Evolutionary conservation across 2,329 filamentous ascomycete genomes (phyloP).

Genomic region (Aurifilum marmelostoma): DNA sequence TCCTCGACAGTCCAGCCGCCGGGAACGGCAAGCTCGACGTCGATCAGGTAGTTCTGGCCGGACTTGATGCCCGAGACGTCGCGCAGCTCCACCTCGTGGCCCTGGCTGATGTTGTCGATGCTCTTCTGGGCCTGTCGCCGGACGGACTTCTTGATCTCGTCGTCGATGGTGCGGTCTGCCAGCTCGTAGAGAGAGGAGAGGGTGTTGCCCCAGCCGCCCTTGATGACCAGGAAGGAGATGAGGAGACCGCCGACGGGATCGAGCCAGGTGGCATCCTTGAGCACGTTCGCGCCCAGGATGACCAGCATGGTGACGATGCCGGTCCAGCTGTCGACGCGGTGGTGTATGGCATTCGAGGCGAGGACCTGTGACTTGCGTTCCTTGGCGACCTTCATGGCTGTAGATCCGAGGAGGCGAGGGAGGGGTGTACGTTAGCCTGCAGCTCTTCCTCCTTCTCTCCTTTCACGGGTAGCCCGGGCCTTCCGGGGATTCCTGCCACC

Average conservation of each 20-base stretch:
- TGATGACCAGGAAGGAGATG: constrained; percentile 92
- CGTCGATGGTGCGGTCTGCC: constrained; percentile 86
- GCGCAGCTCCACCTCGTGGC: constrained; percentile 68
- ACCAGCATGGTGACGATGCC: constrained; percentile 90
- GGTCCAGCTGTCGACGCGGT: constrained; percentile 93
- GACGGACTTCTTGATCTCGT: constrained; percentile 77
- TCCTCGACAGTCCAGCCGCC: constrained; percentile 74
- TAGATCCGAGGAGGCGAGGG: too few species aligned
- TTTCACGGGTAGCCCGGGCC: background rate
- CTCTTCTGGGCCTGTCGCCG: constrained; percentile 65
- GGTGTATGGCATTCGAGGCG: constrained; percentile 93
- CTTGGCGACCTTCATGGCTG: constrained; percentile 92
- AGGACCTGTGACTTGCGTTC: constrained; percentile 95
- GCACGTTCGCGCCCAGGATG: constrained; percentile 85
- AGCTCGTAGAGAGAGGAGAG: constrained; percentile 81
- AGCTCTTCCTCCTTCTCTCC: background rate
- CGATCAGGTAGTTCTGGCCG: constrained; percentile 93
- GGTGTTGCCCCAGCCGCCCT: constrained; percentile 87
- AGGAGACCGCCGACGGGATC: constrained; percentile 91
- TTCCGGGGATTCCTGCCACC: background rate
- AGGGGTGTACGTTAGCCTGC: constrained; percentile 25
- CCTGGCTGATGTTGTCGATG: constrained; percentile 56
- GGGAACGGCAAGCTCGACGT: constrained; percentile 83
- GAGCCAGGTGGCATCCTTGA: constrained; percentile 85
- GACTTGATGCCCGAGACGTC: constrained; percentile 91